Base-by-base conservation (phyloP, 2,329 filamentous ascomycete genomes). In the Aureobasidium zeae region DNA sequence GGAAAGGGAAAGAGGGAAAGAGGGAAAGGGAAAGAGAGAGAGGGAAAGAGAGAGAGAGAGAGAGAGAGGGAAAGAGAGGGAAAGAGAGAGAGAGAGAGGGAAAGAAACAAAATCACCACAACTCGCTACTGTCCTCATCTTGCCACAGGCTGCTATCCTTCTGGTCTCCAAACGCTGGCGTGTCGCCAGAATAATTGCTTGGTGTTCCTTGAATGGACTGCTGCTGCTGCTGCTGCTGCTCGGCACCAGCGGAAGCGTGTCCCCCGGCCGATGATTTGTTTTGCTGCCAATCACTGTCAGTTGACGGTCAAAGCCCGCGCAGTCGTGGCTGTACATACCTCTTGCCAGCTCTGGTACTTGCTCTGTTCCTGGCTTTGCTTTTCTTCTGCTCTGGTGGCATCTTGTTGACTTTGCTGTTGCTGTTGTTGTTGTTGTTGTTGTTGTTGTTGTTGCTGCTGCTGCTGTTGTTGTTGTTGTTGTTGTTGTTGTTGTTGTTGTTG, bases 301-400 rank as follows among this genome's bases (percentile, higher is more conserved):
- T 34, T 10, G 5, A 16, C 2, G 16, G 9, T 2, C n/a, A 19
- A 12, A 2, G 7, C 7, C 17, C 9, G 13, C n/a, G 29, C 16
- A n/a, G 9, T 12, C 9, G n/a, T 13, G 10, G 12, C 15, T 15
- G 3, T n/a, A 45, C 59, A 56, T 38, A 62, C 60, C 57, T 62
- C 56, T 49, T 62, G 59, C 55, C 55, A 62, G 28, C 54, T 49
- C 54, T 63, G 58, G 34, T 61, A 61, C 49, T 62, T 57, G 28
- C 51, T 54, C 47, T 58, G 60, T 49, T 61, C 58, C 38, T 56
- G 55, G 21, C 53, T 52, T 44, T 57, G 56, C 44, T 24, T 19
- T 3, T 36, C 39, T n/a, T 16, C 39, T 7, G 39, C 29, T 4
- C 15, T 20, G 11, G 16, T 22, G 9, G 12, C 36, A 22, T 29